A percentile compares a stretch with the other conserved stretches of the same genome.
Evolutionary conservation across 225 moss, liverwort and hornwort species (phyloP).

Genomic region (Asterella californica): DNA sequence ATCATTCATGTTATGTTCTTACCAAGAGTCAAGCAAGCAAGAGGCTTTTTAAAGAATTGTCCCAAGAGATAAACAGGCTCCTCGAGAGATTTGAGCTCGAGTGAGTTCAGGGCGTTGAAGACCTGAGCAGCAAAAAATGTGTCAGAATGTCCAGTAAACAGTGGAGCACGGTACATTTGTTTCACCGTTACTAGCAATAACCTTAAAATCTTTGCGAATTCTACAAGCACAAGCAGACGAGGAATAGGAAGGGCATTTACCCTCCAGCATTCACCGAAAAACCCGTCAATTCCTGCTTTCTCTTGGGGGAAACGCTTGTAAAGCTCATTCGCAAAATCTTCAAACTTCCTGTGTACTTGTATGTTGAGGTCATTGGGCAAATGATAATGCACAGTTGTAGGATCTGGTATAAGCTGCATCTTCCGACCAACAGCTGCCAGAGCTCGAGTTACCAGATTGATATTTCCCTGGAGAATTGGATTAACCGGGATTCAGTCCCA

Average conservation of each 20-base stretch:
- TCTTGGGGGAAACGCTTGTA: conserved; percentile 72
- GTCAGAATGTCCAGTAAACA: neutral
- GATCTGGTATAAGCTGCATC: conserved; percentile 76
- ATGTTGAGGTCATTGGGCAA: conserved; percentile 67
- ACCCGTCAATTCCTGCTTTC: conserved; percentile 67
- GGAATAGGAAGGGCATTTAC: conserved; percentile 16
- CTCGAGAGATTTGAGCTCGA: conserved; percentile 87
- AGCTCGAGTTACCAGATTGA: conserved; percentile 80
- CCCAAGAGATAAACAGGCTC: conserved; percentile 91
- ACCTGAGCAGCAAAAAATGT: conserved; percentile 33
- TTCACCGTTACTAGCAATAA: neutral
- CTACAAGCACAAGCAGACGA: neutral
- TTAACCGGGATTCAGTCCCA: no score
- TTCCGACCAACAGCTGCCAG: conserved; percentile 74
- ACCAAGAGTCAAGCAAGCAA: conserved; percentile 82
- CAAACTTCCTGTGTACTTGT: conserved; percentile 75
- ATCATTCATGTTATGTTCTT: neutral
- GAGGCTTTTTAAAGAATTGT: conserved; percentile 76
- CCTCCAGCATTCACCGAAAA: conserved; percentile 76
- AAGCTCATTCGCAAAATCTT: conserved; percentile 60
- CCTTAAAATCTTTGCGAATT: neutral
- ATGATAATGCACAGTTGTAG: conserved; percentile 85
- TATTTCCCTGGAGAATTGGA: conserved; percentile 48
- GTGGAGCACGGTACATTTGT: neutral
- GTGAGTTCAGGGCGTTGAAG: conserved; percentile 71